Percentiles rank a stretch among this genome's conserved stretches.
Evolutionary conservation across 345 rosid genomes (phyloP).

Genomic region (Chamaenerion angustifolium): DNA sequence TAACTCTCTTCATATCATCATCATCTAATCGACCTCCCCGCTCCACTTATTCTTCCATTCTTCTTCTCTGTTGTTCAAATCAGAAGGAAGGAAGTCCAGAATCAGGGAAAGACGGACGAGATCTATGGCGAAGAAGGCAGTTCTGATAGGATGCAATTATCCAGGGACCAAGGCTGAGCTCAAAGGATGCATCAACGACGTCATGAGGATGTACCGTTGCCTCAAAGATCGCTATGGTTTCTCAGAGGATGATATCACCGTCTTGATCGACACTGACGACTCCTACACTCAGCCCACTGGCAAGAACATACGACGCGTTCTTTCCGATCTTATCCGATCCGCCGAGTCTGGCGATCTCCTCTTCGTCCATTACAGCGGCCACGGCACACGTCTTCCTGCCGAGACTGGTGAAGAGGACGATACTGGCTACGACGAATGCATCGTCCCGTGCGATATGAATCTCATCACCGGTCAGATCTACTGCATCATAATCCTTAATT

Average conservation of each 20-base stretch:
- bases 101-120: not conserved
- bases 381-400: slow-evolving; percentile 90
- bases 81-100: not conserved
- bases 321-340: slow-evolving; percentile 36
- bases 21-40: no score
- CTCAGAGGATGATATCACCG: slow-evolving; percentile 39
- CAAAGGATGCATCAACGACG: slow-evolving; percentile 91
- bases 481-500: no score
- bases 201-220: slow-evolving; percentile 38
- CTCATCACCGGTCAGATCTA: slow-evolving; percentile 52
- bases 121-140: slow-evolving; percentile 54
- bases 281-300: slow-evolving; percentile 64
- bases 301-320: slow-evolving; percentile 47
- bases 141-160: slow-evolving; percentile 75
- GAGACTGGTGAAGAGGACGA: slow-evolving; percentile 95
- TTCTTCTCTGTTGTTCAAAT: no score
- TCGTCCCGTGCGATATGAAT: slow-evolving; percentile 93
- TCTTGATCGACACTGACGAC: slow-evolving; percentile 60
- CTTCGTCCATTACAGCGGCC: slow-evolving; percentile 86
- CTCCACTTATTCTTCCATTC: no score
- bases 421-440: slow-evolving; percentile 90
- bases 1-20: no score
- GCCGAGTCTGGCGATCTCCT: slow-evolving; percentile 52
- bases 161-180: slow-evolving; percentile 80
- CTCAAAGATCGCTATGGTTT: slow-evolving; percentile 62